Conservation (phyloP, 805 yeast species). For the Starmerella bombicola region DNA sequence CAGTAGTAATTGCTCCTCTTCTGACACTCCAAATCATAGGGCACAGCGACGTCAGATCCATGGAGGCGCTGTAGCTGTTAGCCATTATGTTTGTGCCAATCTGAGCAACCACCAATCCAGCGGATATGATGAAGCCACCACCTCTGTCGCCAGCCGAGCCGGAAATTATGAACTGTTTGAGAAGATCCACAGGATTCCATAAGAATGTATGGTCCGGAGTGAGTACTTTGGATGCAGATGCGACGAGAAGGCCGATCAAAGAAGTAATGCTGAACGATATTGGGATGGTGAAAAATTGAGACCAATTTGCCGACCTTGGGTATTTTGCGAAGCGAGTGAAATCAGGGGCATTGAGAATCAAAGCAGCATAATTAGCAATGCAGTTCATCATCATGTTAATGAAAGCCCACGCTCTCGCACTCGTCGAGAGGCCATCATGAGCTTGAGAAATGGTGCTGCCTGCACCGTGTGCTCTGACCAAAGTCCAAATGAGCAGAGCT, state of each 20-base stretch:
- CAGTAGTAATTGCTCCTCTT: constrained; percentile 72
- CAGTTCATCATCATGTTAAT: constrained; percentile 66
- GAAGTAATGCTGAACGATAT: constrained; percentile 68
- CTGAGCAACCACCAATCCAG: constrained; percentile 47
- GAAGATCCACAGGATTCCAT: constrained; percentile 78
- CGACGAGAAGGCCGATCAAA: constrained; percentile 70
- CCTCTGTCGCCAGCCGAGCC: constrained; percentile 45
- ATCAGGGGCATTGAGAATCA: constrained; percentile 80
- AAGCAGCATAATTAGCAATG: constrained; percentile 77
- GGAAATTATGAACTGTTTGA: constrained; percentile 42
- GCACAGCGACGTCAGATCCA: constrained; percentile 37
- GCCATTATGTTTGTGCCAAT: constrained; percentile 38
- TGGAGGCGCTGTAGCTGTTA: constrained; percentile 39
- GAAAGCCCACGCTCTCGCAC: constrained; percentile 71
- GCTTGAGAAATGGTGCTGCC: constrained; percentile 54
- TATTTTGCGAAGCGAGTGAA: constrained; percentile 64
- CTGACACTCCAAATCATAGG: constrained; percentile 46
- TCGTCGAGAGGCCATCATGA: constrained; percentile 39
- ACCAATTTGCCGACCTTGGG: constrained; percentile 31
- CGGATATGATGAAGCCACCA: constrained; percentile 64
- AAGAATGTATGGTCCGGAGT: constrained; percentile 50
- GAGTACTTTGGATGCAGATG: constrained; percentile 54
- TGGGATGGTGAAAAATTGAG: constrained; percentile 58
- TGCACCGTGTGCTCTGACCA: constrained; percentile 65
- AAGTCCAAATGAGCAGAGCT: constrained; percentile 72